Evolutionary conservation across 2,329 filamentous ascomycete genomes (phyloP).

Genomic region (Cadophora sp.): DNA sequence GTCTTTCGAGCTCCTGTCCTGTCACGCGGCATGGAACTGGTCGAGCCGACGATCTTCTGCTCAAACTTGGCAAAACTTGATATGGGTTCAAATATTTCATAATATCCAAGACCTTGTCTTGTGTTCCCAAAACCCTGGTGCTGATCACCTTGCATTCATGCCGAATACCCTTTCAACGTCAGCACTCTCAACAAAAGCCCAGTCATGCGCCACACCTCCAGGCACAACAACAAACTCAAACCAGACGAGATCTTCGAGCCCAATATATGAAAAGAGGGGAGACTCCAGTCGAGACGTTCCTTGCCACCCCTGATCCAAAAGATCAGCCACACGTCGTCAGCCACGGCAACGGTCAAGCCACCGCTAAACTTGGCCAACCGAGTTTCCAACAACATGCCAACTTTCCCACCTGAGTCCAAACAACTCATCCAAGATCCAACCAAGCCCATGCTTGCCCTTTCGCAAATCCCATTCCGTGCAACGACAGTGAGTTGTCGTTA

Average conservation of each 20-base stretch:
- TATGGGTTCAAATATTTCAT: not conserved
- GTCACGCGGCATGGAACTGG: too few relatives aligned
- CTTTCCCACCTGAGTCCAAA: constrained; percentile 1
- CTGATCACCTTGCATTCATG: not conserved
- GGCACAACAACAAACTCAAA: not conserved
- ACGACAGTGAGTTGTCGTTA: not conserved
- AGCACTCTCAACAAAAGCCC: not conserved
- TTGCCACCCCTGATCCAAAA: not conserved
- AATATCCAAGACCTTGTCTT: not conserved
- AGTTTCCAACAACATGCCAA: constrained; percentile 24
- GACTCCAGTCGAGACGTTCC: not conserved
- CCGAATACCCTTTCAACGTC: not conserved
- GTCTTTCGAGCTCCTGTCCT: not conserved
- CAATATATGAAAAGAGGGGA: not conserved
- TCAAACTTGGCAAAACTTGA: not conserved
- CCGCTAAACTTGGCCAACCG: constrained; percentile 8
- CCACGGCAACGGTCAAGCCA: constrained; percentile 20
- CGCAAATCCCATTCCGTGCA: not conserved
- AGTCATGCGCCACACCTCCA: not conserved
- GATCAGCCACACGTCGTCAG: constrained; percentile 26
- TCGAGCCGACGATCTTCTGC: too few relatives aligned
- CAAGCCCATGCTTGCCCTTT: not conserved
- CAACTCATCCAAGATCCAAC: not conserved
- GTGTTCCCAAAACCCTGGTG: not conserved
- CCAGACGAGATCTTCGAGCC: not conserved